Conservation (phyloP, 2,329 filamentous ascomycete genomes). For the Aaosphaeria pasadenensis region DNA sequence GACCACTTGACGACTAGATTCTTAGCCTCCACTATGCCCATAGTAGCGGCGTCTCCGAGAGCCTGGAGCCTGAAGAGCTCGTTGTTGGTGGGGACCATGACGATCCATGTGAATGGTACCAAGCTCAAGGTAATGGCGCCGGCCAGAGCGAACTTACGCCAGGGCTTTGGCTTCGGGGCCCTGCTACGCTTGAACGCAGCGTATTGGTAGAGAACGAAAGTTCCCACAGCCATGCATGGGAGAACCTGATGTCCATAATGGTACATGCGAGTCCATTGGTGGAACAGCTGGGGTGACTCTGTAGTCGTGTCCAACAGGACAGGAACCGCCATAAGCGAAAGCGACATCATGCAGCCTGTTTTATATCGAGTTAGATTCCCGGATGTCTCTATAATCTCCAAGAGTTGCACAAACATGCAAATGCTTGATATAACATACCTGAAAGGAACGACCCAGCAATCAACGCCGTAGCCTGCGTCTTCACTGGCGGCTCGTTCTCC, state of each 20-base stretch:
- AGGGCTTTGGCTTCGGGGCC: neutral
- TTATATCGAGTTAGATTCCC: neutral
- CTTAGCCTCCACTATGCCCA: neutral
- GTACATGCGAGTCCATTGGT: conserved; percentile 33
- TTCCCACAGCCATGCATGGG: conserved; percentile 24
- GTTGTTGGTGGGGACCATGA: conserved; percentile 37
- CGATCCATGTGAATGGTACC: conserved; percentile 38
- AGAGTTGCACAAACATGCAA: no score
- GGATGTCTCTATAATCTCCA: no score
- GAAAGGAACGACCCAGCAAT: no score
- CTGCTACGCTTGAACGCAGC: neutral
- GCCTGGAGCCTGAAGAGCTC: conserved; percentile 1
- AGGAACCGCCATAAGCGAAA: no score
- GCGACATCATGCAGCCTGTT: no score
- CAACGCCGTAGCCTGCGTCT: no score
- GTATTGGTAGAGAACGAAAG: conserved; percentile 19
- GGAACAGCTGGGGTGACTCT: conserved; percentile 5
- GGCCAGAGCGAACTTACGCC: conserved; percentile 6
- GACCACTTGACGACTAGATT: conserved; percentile 1
- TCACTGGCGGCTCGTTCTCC: no score
- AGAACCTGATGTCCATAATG: conserved; percentile 31
- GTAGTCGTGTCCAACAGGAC: no score
- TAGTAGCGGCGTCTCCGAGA: neutral
- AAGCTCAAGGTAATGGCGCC: conserved; percentile 26
- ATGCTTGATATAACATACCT: no score